Evolutionary conservation across 2,329 filamentous ascomycete genomes (phyloP).

Genomic region (Pseudofabraea citricarpa): DNA sequence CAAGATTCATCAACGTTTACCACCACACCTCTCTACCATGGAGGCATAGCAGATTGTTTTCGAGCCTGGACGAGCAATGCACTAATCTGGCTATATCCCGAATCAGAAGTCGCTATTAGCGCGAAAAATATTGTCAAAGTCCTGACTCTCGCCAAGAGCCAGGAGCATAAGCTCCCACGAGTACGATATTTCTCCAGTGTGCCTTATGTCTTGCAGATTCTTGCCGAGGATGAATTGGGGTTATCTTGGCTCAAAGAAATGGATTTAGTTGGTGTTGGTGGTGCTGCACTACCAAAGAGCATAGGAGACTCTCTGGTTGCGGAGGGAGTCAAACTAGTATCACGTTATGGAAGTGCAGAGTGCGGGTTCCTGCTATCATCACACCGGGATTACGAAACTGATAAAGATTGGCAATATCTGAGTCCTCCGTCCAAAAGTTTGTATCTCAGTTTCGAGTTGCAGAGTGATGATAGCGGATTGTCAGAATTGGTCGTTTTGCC

Average conservation of each 20-base stretch:
- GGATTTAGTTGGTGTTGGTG: slow-evolving; percentile 60
- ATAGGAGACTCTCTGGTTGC: slow-evolving; percentile 49
- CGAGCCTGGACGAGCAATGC: slow-evolving; percentile 56
- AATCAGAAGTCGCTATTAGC: slow-evolving; percentile 50
- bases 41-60: slow-evolving; percentile 58
- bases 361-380: slow-evolving; percentile 63
- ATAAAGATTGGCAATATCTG: slow-evolving; percentile 59
- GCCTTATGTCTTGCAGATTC: slow-evolving; percentile 51
- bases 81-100: slow-evolving; percentile 59
- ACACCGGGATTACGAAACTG: slow-evolving; percentile 45
- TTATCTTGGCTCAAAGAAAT: slow-evolving; percentile 41
- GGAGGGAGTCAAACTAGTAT: slow-evolving; percentile 50
- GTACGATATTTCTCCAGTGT: slow-evolving; percentile 59
- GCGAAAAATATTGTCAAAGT: slow-evolving; percentile 45
- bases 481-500: slow-evolving; percentile 50
- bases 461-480: slow-evolving; percentile 31
- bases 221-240: slow-evolving; percentile 38
- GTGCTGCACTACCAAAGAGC: slow-evolving; percentile 48
- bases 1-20: slow-evolving; percentile 49
- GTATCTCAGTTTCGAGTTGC: slow-evolving; percentile 41
- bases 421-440: slow-evolving; percentile 31
- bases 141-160: slow-evolving; percentile 33
- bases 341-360: slow-evolving; percentile 60
- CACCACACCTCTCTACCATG: slow-evolving; percentile 62
- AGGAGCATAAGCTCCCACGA: slow-evolving; percentile 10